Evolutionary conservation across 2,329 filamentous ascomycete species (phyloP).

Genomic region (Rhinocladiella mackenziei): DNA sequence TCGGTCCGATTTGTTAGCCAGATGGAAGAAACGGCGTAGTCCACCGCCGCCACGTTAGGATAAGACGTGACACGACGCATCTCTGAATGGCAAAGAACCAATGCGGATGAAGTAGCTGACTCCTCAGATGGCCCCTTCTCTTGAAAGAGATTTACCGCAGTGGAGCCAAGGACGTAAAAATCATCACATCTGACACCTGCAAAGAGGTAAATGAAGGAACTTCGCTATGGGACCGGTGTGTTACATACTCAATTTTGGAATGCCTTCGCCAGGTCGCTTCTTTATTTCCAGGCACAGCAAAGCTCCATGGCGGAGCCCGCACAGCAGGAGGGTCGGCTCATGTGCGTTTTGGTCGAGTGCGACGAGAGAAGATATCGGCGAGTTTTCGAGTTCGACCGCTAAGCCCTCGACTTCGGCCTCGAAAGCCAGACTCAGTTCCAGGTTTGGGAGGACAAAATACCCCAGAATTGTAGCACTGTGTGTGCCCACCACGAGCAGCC

Average conservation of each 20-base stretch:
- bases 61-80: constrained; percentile 21
- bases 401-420: constrained; percentile 9
- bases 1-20: constrained; percentile 20
- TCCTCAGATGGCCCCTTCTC: constrained; percentile 4
- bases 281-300: constrained; percentile 38
- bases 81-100: constrained; percentile 18
- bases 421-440: constrained; percentile 8
- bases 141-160: constrained; percentile 11
- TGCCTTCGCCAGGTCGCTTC: constrained; percentile 19
- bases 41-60: constrained; percentile 11
- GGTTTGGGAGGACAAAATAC: constrained; percentile 30
- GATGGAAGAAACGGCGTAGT: constrained; percentile 16
- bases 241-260: constrained; percentile 10
- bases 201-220: constrained; percentile 18
- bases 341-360: constrained; percentile 18
- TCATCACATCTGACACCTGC: constrained; percentile 18
- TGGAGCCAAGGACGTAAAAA: constrained; percentile 19
- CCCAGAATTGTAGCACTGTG: constrained; percentile 37
- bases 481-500: constrained; percentile 41
- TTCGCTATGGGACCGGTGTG: neutral
- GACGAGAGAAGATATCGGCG: constrained; percentile 37
- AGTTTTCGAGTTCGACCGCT: constrained; percentile 34
- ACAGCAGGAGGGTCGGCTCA: constrained; percentile 34
- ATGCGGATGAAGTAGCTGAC: constrained; percentile 13
- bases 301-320: constrained; percentile 45